phyloP scores from a whole-genome alignment of 148 eudicot genomes.

The Amaranthus hypochondriacus region DNA sequence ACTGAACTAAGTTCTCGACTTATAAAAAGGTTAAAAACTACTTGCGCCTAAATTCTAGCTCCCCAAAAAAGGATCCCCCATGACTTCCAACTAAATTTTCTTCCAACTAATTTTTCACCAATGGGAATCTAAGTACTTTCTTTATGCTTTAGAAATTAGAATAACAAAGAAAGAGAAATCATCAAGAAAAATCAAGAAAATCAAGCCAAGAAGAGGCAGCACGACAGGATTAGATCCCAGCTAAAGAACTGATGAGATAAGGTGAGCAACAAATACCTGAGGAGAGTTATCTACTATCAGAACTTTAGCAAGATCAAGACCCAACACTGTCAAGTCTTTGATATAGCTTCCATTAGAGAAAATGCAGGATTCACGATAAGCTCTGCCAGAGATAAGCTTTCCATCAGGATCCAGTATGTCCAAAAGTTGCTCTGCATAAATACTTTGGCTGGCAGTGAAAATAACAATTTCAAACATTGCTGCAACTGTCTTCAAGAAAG shows the following conservation, averaged over 20 bases:
- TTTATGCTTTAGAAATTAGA: too few relatives aligned
- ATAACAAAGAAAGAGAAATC: background rate
- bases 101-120: too few relatives aligned
- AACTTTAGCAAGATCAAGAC: slow-evolving; percentile 94
- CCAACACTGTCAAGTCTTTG: slow-evolving; percentile 88
- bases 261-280: slow-evolving; percentile 49
- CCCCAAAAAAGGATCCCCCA: too few relatives aligned
- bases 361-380: slow-evolving; percentile 90
- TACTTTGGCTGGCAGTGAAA: slow-evolving; percentile 97
- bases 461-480: slow-evolving; percentile 87
- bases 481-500: slow-evolving; percentile 74
- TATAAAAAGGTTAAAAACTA: background rate
- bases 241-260: background rate
- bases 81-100: too few relatives aligned
- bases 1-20: background rate
- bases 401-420: slow-evolving; percentile 87
- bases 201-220: background rate
- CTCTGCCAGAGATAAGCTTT: slow-evolving; percentile 68
- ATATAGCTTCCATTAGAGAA: slow-evolving; percentile 80
- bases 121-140: too few relatives aligned
- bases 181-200: background rate
- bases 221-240: background rate
- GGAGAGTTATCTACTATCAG: slow-evolving; percentile 90
- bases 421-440: slow-evolving; percentile 81
- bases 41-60: too few relatives aligned